phyloP scores from a whole-genome alignment of 805 yeast species.

The Jamesozyma spencerorum region DNA sequence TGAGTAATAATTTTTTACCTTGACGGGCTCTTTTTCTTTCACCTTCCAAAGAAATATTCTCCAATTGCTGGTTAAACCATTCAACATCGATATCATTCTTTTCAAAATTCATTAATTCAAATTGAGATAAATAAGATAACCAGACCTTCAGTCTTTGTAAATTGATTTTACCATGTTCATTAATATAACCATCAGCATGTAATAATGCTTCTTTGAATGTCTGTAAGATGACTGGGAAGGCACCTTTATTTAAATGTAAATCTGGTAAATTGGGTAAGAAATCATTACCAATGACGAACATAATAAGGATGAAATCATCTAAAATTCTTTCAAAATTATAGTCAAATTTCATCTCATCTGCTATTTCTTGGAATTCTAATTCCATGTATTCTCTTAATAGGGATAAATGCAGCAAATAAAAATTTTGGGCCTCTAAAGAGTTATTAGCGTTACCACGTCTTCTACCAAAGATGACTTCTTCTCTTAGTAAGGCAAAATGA shows the following conservation, averaged over 20 bases:
- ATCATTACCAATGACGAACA: conserved; percentile 96
- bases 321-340: conserved; percentile 81
- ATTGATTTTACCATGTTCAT: conserved; percentile 74
- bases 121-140: conserved; percentile 65
- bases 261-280: conserved; percentile 95
- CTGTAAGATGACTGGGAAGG: conserved; percentile 83
- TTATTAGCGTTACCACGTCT: conserved; percentile 25
- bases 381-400: conserved; percentile 84
- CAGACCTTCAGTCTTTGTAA: conserved; percentile 62
- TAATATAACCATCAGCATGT: conserved; percentile 72
- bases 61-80: conserved; percentile 84
- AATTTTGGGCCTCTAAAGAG: conserved; percentile 67
- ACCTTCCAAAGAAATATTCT: conserved; percentile 65
- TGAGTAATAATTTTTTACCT: conserved; percentile 56
- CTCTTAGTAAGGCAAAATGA: conserved; percentile 89
- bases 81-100: conserved; percentile 73
- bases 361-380: conserved; percentile 69
- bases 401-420: conserved; percentile 74
- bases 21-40: conserved; percentile 55
- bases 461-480: conserved; percentile 84
- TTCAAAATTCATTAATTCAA: conserved; percentile 83
- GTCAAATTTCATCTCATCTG: conserved; percentile 49
- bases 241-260: conserved; percentile 87
- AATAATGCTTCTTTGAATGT: conserved; percentile 77
- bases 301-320: conserved; percentile 85